Evolutionary conservation across 139 green algal species (phyloP).

Genomic region (Trebouxia sp.): DNA sequence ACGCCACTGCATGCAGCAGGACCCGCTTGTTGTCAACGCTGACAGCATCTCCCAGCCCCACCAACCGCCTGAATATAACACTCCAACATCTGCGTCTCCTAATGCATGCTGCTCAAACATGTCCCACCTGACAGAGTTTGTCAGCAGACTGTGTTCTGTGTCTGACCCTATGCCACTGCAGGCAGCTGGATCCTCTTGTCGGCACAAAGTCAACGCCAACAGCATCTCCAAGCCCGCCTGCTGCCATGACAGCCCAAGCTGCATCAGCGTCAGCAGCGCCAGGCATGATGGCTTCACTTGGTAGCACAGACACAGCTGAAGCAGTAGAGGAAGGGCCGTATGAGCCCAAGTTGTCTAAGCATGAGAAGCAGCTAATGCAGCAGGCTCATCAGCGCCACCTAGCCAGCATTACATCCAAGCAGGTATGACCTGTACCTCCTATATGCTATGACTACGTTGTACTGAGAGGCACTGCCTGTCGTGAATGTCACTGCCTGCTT

Average conservation of each 20-base stretch:
- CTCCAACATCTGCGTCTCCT: no score
- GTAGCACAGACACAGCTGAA: not conserved
- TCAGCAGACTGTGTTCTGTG: not conserved
- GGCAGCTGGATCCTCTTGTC: not conserved
- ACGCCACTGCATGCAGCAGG: no score
- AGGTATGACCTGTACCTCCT: slow-evolving; percentile 17
- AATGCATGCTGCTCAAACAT: no score
- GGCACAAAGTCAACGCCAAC: not conserved
- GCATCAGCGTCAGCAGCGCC: slow-evolving; percentile 25
- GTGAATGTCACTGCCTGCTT: no score
- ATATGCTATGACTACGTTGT: no score
- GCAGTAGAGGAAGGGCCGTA: not conserved
- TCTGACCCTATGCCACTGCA: not conserved
- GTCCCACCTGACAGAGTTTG: no score
- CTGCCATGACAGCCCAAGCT: not conserved
- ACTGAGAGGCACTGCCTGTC: no score
- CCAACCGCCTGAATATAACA: no score
- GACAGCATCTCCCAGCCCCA: no score
- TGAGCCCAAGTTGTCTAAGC: slow-evolving; percentile 48
- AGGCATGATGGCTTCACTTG: not conserved
- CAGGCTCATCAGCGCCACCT: slow-evolving; percentile 50
- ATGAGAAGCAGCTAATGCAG: slow-evolving; percentile 50
- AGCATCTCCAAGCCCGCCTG: not conserved
- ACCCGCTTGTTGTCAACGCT: no score
- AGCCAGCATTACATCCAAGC: slow-evolving; percentile 38